Percentiles rank a stretch among this genome's conserved stretches.
Evolutionary conservation across 2,329 filamentous ascomycete species (phyloP).

Genomic region (Chrysosporium queenslandicum): DNA sequence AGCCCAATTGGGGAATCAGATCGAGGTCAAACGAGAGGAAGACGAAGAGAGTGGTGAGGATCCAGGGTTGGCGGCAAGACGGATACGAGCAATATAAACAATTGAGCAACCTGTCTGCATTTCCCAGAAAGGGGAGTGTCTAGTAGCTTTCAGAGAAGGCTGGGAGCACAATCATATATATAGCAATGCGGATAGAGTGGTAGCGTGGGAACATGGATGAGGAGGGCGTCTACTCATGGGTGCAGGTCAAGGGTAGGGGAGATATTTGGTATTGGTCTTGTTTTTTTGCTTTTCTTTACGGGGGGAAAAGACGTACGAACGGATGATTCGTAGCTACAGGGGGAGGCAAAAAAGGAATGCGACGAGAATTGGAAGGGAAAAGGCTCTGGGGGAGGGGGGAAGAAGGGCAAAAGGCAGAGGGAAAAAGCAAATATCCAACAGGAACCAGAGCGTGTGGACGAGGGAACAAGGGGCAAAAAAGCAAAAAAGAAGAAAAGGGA

Average conservation of each 20-base stretch:
- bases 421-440: background rate
- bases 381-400: too few relatives aligned
- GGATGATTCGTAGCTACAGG: constrained; percentile 3
- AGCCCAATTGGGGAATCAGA: background rate
- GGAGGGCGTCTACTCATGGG: background rate
- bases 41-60: background rate
- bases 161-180: constrained; percentile 10
- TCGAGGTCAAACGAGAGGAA: background rate
- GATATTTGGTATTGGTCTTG: background rate
- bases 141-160: background rate
- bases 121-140: background rate
- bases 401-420: background rate
- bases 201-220: constrained; percentile 8
- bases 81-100: constrained; percentile 1
- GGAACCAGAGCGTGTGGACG: background rate
- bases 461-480: background rate
- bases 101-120: background rate
- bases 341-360: constrained; percentile 6
- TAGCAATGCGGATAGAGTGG: background rate
- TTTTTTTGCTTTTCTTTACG: background rate
- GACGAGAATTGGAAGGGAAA: background rate
- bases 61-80: background rate
- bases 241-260: background rate
- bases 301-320: background rate
- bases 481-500: background rate